phyloP scores from a whole-genome alignment of 202 grass and related monocot genomes.

The Carex sylvatica region DNA sequence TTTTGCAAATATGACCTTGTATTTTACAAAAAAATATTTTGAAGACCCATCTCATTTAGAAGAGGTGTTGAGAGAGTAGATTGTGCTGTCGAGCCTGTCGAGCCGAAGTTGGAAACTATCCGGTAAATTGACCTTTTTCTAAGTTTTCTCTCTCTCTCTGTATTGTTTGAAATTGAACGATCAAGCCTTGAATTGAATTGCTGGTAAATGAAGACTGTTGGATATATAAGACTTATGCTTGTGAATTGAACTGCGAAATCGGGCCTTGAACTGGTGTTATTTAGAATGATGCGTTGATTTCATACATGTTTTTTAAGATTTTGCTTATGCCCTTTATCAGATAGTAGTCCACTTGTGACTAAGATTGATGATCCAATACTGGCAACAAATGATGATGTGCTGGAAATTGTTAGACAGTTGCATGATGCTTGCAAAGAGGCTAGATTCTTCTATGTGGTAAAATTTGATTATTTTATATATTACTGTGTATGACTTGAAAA shows the following conservation, averaged over 20 bases:
- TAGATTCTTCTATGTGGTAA: slow-evolving; percentile 99
- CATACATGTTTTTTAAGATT: neutral
- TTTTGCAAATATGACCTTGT: slow-evolving; percentile 6
- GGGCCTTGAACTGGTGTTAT: no score
- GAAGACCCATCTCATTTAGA: slow-evolving; percentile 85
- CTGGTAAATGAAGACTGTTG: no score
- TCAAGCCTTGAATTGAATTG: no score
- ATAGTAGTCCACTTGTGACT: slow-evolving; percentile 54
- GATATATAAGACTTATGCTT: no score
- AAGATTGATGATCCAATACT: slow-evolving; percentile 75
- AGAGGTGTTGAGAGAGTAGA: slow-evolving; percentile 89
- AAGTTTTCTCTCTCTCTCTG: no score
- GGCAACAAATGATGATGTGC: slow-evolving; percentile 36
- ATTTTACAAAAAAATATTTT: neutral
- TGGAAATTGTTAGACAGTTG: slow-evolving; percentile 52
- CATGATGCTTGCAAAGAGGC: slow-evolving; percentile 68
- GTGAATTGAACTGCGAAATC: no score
- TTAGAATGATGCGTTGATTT: neutral
- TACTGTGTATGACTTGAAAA: no score
- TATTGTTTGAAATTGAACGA: no score
- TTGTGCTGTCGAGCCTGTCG: no score
- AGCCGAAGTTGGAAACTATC: no score
- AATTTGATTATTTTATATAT: neutral
- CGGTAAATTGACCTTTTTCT: no score
- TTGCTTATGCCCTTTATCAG: slow-evolving; percentile 28